Evolutionary conservation across 768 basidiomycete species (phyloP), one percentile per base, ranked within the genome.

Genomic region (Rhodocollybia butyracea): DNA sequence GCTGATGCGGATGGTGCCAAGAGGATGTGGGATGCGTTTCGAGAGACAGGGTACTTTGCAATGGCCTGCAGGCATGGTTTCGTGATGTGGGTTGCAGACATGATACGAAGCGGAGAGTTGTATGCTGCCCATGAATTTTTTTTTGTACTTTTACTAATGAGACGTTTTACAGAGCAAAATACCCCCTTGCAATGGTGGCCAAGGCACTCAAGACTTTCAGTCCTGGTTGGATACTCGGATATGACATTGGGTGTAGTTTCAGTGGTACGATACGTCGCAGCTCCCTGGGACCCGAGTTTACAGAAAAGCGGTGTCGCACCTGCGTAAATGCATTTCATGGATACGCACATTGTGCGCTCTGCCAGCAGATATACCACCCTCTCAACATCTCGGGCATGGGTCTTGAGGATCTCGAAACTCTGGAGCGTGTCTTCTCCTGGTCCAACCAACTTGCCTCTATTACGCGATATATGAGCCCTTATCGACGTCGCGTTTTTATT

Each of bases 31-130:
- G 61, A 56, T 3, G 59, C 73, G 8, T 78, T 73, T 48, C 56
- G 69, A 0, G 70, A 76, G 62, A 66, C 70, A 0, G 73, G 76
- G 0, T 60, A 74, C 10, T 78, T 78, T 56, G 64, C 70, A 0
- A 51, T 58, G 55, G 64, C 65, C 10, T 76, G 74, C 55, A 59
- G 61, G 3, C 65, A 67, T 59, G 63, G 65, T 8, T 55, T 63
- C 1, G 36, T 59, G 12, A 46, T 61, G 5, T 61, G 61, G 46
- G 40, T 72, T 0, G 56, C 57, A 0, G 73, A 76, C 51, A 72
- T 74, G 70, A 43, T 73, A 6, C 34, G 41, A 6, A 71, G 68
- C 51, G 70, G 73, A 3, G 69, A 76, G 54, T 53, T 74, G 73
- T 74, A 61, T 51, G 71, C 19, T 46, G n/a, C n/a, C n/a, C 30